Evolutionary conservation across 495 filamentous ascomycete genomes (phyloP).

Genomic region (Xylaria flabelliformis): DNA sequence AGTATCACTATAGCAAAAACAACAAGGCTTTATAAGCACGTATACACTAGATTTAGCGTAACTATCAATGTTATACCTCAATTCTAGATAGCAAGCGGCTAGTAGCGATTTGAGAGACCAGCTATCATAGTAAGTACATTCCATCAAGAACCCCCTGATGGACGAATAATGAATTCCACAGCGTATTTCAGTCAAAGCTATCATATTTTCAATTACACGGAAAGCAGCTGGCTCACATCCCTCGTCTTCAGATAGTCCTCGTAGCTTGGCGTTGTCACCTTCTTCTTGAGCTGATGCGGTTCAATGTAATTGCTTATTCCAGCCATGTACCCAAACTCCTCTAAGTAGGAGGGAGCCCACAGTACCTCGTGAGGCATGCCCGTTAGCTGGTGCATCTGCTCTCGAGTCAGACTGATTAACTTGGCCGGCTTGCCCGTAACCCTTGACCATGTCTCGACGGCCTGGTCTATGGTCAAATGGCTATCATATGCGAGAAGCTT

Average conservation of each 20-base stretch:
- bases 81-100: background rate
- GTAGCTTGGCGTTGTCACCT: constrained; percentile 38
- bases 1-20: background rate
- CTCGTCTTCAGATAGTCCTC: constrained; percentile 44
- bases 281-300: constrained; percentile 43
- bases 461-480: constrained; percentile 41
- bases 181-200: background rate
- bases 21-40: background rate
- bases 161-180: background rate
- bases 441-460: constrained; percentile 42
- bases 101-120: background rate
- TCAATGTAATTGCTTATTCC: constrained; percentile 44
- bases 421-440: constrained; percentile 42
- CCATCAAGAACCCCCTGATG: background rate
- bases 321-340: constrained; percentile 52
- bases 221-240: constrained; percentile 32
- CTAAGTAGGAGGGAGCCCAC: constrained; percentile 40
- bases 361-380: constrained; percentile 50
- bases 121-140: background rate
- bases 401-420: constrained; percentile 37
- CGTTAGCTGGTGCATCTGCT: constrained; percentile 44
- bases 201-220: background rate
- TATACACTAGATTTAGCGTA: background rate
- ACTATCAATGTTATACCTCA: background rate
- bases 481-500: constrained; percentile 54